Evolutionary conservation across 148 eudicot species (phyloP).

Genomic region (Limonium bicolor): DNA sequence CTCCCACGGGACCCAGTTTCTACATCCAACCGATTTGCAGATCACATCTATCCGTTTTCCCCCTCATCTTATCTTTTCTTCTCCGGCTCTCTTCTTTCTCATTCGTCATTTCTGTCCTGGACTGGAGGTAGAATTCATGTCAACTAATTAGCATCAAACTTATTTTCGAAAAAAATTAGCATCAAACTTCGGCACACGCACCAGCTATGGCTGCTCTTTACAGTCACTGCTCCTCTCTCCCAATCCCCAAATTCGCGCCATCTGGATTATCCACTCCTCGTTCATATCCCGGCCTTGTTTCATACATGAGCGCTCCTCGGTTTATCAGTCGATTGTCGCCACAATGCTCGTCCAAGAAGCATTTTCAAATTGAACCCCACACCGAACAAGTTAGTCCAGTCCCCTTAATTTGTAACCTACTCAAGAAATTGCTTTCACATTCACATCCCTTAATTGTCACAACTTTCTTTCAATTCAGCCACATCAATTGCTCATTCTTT

Average conservation of each 20-base stretch:
- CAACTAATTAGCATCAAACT: too few species aligned
- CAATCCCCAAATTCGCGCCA: neutral
- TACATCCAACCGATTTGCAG: neutral
- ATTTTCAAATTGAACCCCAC: conserved; percentile 11
- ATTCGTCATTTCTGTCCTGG: neutral
- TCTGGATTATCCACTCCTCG: neutral
- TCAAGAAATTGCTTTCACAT: neutral
- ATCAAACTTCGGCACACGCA: too few species aligned
- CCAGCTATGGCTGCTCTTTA: conserved; percentile 2
- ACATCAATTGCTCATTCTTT: neutral
- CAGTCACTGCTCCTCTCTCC: neutral
- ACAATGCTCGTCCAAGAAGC: conserved; percentile 20
- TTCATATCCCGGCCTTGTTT: neutral
- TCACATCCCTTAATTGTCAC: neutral
- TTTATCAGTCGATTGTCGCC: conserved; percentile 3
- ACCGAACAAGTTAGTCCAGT: conserved; percentile 23
- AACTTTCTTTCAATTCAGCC: neutral
- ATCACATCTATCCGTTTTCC: too few species aligned
- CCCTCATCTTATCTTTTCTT: conserved; percentile 4
- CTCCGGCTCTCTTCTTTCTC: neutral
- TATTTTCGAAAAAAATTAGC: too few species aligned
- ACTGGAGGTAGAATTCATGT: too few species aligned
- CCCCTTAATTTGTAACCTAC: neutral
- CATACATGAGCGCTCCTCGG: too few species aligned
- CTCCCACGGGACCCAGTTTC: neutral